Evolutionary conservation across 768 basidiomycete genomes (phyloP).

Genomic region (Amanita thiersii): DNA sequence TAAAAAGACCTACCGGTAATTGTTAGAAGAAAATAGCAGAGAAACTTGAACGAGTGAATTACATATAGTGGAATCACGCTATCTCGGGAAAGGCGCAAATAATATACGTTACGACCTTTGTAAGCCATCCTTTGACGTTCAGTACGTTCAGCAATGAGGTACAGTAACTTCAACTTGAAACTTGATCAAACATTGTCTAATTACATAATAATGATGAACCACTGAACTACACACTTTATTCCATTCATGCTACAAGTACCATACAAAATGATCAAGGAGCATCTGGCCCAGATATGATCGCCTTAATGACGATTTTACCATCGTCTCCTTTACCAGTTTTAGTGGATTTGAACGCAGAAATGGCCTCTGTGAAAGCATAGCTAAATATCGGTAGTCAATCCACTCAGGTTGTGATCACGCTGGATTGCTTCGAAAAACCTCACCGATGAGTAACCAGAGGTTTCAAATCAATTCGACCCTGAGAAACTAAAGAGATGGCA

Average conservation of each 20-base stretch:
- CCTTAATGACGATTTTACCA: constrained; percentile 85
- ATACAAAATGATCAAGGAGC: background rate
- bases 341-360: constrained; percentile 76
- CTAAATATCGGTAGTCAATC: constrained; percentile 23
- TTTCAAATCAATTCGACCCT: constrained; percentile 79
- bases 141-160: too few species aligned
- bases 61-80: constrained; percentile 77
- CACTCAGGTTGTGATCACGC: background rate
- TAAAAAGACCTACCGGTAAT: constrained; percentile 56
- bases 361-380: constrained; percentile 70
- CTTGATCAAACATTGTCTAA: too few species aligned
- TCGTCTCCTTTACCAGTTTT: constrained; percentile 74
- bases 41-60: too few species aligned
- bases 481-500: constrained; percentile 76
- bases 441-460: constrained; percentile 86
- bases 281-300: constrained; percentile 78
- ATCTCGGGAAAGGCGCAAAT: constrained; percentile 71
- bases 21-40: too few species aligned
- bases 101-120: constrained; percentile 67
- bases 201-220: too few species aligned
- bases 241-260: background rate
- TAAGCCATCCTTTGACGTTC: constrained; percentile 71
- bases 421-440: constrained; percentile 10
- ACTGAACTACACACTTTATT: background rate
- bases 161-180: too few species aligned